Percentiles rank a stretch among this genome's conserved stretches.
phyloP scores from a whole-genome alignment of 805 yeast genomes.

The Yarrowia bubula region DNA sequence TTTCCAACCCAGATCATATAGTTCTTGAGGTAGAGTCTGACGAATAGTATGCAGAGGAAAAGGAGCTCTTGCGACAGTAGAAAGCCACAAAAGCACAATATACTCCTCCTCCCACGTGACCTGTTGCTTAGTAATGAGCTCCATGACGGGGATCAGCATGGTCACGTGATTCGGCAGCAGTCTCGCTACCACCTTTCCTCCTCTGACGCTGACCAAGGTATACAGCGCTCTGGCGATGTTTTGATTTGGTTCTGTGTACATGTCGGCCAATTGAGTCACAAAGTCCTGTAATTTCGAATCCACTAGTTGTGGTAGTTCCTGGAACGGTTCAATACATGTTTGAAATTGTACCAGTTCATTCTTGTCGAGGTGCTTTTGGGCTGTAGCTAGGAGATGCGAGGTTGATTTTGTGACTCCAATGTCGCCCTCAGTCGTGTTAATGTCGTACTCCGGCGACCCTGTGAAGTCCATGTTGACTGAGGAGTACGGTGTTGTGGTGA shows the following conservation, averaged over 20 bases:
- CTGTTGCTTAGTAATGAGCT: constrained; percentile 15
- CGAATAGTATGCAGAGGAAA: constrained; percentile 53
- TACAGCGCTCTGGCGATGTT: constrained; percentile 48
- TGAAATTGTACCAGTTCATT: background rate
- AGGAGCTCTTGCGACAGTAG: constrained; percentile 69
- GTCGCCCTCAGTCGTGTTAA: constrained; percentile 28
- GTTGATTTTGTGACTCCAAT: constrained; percentile 32
- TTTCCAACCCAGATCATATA: constrained; percentile 42
- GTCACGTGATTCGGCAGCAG: constrained; percentile 61
- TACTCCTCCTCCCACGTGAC: constrained; percentile 49
- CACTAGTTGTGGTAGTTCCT: constrained; percentile 35
- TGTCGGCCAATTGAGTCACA: constrained; percentile 21
- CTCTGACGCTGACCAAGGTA: constrained; percentile 61
- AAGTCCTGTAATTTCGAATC: constrained; percentile 30
- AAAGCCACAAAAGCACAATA: constrained; percentile 66
- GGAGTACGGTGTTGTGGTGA: background rate
- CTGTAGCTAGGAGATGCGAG: constrained; percentile 27
- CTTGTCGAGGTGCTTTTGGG: constrained; percentile 8
- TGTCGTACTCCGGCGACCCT: constrained; percentile 28
- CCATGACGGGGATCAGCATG: constrained; percentile 38
- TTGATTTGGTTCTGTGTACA: constrained; percentile 4
- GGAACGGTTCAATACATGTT: constrained; percentile 33
- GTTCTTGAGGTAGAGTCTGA: constrained; percentile 35
- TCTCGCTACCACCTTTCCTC: constrained; percentile 57
- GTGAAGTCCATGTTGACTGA: background rate